Evolutionary conservation across 345 rosid genomes (phyloP).

Genomic region (Eucalyptus regnans): DNA sequence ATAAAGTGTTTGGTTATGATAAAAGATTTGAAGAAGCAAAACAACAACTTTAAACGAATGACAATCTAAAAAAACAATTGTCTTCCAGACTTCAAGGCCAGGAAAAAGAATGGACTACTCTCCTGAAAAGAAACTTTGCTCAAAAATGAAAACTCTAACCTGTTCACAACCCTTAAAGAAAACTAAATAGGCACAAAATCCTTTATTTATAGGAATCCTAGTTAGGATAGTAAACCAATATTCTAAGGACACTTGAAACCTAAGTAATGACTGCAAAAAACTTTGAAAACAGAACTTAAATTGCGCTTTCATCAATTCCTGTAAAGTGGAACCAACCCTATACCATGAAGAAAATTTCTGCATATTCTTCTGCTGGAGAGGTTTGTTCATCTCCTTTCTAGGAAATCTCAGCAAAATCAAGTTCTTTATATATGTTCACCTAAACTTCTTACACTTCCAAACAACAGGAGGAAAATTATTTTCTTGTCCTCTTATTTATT

Average conservation of each 20-base stretch:
- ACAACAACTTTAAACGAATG: background rate
- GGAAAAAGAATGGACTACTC: background rate
- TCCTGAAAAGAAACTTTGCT: background rate
- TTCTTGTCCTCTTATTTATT: background rate
- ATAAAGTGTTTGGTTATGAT: background rate
- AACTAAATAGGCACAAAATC: background rate
- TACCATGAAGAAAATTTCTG: background rate
- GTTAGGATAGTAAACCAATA: background rate
- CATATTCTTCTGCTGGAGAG: background rate
- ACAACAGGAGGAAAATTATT: background rate
- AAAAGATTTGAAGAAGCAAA: background rate
- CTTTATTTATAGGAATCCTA: background rate
- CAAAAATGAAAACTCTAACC: background rate
- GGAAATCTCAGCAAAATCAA: background rate
- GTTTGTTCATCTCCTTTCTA: background rate
- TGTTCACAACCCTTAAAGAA: background rate
- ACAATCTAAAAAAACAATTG: background rate
- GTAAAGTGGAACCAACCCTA: background rate
- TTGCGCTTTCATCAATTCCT: background rate
- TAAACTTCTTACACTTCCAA: background rate
- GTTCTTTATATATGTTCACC: background rate
- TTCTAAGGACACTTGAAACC: background rate
- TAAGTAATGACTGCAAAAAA: background rate
- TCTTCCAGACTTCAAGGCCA: background rate
- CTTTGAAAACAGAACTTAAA: background rate